These are phyloP conservation scores for Plectosphaerella plurivora DNA, from an alignment of 2,329 filamentous ascomycete species.

Conservation along the genomic window DNA sequence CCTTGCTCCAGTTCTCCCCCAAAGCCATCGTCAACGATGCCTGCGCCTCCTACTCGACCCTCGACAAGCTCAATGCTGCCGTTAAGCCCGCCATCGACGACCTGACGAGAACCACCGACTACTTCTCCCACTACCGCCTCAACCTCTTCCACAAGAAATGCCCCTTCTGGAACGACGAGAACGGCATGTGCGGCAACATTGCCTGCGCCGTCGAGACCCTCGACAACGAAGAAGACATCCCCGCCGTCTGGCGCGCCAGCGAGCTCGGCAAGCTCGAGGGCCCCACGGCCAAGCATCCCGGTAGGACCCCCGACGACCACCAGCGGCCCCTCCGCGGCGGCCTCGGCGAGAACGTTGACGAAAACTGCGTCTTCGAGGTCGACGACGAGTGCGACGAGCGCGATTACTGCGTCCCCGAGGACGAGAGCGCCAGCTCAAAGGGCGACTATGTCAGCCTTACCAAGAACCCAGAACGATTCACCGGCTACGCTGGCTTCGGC, in stretches of 20 bases:
- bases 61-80: constrained; percentile 76
- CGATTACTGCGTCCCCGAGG: constrained; percentile 94
- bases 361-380: constrained; percentile 96
- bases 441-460: constrained; percentile 95
- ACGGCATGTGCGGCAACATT: constrained; percentile 93
- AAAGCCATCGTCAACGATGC: constrained; percentile 88
- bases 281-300: constrained; percentile 83
- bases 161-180: constrained; percentile 92
- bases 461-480: constrained; percentile 93
- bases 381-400: constrained; percentile 96
- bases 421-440: constrained; percentile 79
- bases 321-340: constrained; percentile 74
- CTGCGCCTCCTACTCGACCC: constrained; percentile 86
- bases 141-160: constrained; percentile 94
- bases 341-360: constrained; percentile 80
- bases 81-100: constrained; percentile 74
- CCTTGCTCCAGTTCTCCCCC: constrained; percentile 68
- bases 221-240: constrained; percentile 93
- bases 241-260: constrained; percentile 83
- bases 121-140: constrained; percentile 95
- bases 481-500: constrained; percentile 82
- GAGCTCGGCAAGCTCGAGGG: constrained; percentile 91
- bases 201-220: constrained; percentile 93
- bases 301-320: constrained; percentile 62
- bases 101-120: constrained; percentile 84